Evolutionary conservation across 2,329 filamentous ascomycete species (phyloP).

Genomic region (Aureobasidium subglaciale): DNA sequence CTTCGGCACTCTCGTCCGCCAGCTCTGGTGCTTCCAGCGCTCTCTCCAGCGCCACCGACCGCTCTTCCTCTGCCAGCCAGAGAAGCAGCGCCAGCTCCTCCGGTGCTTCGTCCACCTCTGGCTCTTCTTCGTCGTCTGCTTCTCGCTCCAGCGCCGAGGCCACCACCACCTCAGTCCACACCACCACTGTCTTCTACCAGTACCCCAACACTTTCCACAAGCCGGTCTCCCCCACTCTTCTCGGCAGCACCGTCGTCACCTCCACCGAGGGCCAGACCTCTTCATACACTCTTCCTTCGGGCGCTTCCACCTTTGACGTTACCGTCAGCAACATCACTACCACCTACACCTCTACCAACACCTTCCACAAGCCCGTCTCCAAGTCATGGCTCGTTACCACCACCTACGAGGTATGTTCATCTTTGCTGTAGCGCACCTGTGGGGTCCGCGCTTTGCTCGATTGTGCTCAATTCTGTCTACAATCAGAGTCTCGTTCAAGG

Average conservation of each 20-base stretch:
- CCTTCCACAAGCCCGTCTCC: slow-evolving; percentile 7
- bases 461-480: neutral
- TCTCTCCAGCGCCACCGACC: neutral
- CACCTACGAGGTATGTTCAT: slow-evolving; percentile 9
- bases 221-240: slow-evolving; percentile 13
- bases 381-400: slow-evolving; percentile 3
- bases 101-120: neutral
- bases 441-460: neutral
- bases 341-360: slow-evolving; percentile 13
- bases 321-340: slow-evolving; percentile 12
- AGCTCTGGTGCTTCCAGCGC: slow-evolving; percentile 7
- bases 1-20: neutral
- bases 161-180: neutral
- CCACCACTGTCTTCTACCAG: slow-evolving; percentile 12
- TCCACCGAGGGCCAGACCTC: neutral
- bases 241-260: slow-evolving; percentile 11
- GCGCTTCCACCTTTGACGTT: neutral
- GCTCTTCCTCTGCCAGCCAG: slow-evolving; percentile 1
- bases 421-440: neutral
- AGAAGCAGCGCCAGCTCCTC: neutral
- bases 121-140: no score
- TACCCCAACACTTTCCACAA: slow-evolving; percentile 16
- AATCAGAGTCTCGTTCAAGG: neutral
- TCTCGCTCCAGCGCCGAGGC: no score
- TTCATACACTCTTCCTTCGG: slow-evolving; percentile 3